A percentile compares a stretch with the other conserved stretches of the same genome.
phyloP scores from a whole-genome alignment of 176 grass and related monocot genomes.

The Cymbopogon citratus region DNA sequence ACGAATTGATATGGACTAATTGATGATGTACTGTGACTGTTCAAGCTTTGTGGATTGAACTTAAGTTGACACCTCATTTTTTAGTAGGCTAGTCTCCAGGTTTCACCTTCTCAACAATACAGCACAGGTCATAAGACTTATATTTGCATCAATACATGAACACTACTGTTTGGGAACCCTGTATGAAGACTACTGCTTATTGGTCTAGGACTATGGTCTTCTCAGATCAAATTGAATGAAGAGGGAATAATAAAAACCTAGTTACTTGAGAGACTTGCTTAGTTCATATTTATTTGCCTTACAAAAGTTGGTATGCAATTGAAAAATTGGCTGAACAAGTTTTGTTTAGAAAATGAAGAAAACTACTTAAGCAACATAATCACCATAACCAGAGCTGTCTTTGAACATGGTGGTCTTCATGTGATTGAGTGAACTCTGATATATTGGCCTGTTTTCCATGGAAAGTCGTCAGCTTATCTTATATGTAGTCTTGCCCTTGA shows the following conservation, averaged over 20 bases:
- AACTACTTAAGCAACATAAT: background rate
- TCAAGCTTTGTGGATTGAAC: background rate
- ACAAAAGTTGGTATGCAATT: background rate
- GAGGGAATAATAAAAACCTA: background rate
- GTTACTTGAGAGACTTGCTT: background rate
- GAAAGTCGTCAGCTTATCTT: background rate
- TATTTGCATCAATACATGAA: background rate
- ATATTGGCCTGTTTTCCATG: background rate
- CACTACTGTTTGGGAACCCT: background rate
- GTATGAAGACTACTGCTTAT: background rate
- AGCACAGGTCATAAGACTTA: background rate
- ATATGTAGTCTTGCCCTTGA: background rate
- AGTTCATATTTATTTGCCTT: background rate
- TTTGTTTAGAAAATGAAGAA: background rate
- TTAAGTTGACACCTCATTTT: background rate
- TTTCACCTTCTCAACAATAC: background rate
- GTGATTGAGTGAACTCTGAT: conserved; percentile 1
- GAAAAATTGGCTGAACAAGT: background rate
- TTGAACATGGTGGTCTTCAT: background rate
- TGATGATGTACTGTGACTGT: background rate
- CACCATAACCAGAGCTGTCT: background rate
- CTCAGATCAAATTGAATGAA: background rate
- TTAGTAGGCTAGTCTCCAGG: background rate
- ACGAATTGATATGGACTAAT: background rate
- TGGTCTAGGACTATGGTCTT: background rate